Evolutionary conservation across 2,329 filamentous ascomycete species (phyloP).

Genomic region (Penicillium sp.): DNA sequence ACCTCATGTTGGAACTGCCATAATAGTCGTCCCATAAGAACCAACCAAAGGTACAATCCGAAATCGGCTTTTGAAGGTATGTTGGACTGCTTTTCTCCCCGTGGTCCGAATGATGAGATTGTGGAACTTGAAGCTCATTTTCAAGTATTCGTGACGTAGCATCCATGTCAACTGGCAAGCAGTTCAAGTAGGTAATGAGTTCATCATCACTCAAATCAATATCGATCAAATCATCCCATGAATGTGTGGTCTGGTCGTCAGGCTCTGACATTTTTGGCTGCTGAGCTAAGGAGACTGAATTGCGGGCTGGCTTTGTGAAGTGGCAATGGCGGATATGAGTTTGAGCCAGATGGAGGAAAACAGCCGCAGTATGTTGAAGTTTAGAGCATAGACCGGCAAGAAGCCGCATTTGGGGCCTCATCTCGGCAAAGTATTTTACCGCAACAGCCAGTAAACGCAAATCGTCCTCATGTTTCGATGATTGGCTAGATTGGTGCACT

Average conservation of each 20-base stretch:
- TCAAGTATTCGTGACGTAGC: background rate
- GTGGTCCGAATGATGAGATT: background rate
- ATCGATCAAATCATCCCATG: background rate
- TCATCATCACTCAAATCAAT: background rate
- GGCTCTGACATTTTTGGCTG: background rate
- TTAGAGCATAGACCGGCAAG: background rate
- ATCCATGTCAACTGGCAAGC: background rate
- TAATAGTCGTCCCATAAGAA: conserved; percentile 1
- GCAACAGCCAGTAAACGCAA: background rate
- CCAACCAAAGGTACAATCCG: background rate
- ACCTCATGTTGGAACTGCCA: background rate
- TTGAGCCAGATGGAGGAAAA: background rate
- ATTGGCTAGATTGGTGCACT: background rate
- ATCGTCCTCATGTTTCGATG: background rate
- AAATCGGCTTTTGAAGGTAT: background rate
- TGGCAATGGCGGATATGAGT: background rate
- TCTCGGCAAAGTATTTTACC: background rate
- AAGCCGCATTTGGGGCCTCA: background rate
- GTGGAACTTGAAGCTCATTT: background rate
- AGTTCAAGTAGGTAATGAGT: background rate
- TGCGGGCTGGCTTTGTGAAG: background rate
- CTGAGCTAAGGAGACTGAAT: background rate
- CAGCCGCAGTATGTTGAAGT: background rate
- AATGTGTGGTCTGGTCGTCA: background rate
- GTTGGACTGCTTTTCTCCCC: background rate